Conservation (phyloP, 2,329 filamentous ascomycete genomes). For the Fusarium sp. region DNA sequence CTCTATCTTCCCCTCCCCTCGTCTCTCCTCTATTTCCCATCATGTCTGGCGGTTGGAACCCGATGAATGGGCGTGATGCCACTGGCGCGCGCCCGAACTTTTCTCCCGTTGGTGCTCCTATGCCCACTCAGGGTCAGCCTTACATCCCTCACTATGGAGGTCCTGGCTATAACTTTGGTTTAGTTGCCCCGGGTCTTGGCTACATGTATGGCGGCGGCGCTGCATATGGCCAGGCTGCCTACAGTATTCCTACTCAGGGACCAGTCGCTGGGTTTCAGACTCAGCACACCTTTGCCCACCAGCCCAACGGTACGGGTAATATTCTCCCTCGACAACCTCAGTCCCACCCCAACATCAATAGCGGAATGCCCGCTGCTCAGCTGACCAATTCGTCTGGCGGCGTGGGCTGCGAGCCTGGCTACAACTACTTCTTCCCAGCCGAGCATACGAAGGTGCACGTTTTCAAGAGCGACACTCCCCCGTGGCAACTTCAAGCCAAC, state of each 20-base stretch:
- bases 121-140: constrained; percentile 56
- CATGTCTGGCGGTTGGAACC: constrained; percentile 61
- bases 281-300: constrained; percentile 51
- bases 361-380: constrained; percentile 65
- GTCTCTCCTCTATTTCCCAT: not conserved
- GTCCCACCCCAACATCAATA: constrained; percentile 60
- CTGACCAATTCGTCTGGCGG: constrained; percentile 72
- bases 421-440: constrained; percentile 73
- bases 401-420: constrained; percentile 72
- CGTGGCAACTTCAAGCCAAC: constrained; percentile 66
- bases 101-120: constrained; percentile 54
- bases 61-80: constrained; percentile 57
- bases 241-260: constrained; percentile 27
- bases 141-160: constrained; percentile 57
- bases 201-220: constrained; percentile 47
- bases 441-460: constrained; percentile 73
- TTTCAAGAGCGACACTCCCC: constrained; percentile 65
- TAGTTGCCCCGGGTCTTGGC: constrained; percentile 42
- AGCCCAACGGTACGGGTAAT: constrained; percentile 58
- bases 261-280: constrained; percentile 46
- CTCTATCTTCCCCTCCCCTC: too few relatives aligned
- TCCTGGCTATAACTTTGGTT: constrained; percentile 54
- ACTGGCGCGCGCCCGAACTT: constrained; percentile 52
- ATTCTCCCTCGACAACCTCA: constrained; percentile 58
- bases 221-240: constrained; percentile 27